phyloP scores from a whole-genome alignment of 495 filamentous ascomycete genomes.

The Hypoxylon lienhwacheense region DNA sequence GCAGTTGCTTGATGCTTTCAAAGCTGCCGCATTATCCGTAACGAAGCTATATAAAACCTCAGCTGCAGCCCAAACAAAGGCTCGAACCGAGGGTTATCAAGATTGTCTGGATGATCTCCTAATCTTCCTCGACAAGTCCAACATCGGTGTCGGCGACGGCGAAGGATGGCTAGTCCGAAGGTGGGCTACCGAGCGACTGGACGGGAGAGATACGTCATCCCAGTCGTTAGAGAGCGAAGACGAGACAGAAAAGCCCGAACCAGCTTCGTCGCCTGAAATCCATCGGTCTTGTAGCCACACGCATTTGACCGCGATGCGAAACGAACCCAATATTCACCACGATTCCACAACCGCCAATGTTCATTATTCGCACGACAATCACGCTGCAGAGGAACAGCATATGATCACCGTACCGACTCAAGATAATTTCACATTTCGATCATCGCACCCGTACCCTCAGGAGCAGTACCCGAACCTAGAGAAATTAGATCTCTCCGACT shows the following conservation, averaged over 20 bases:
- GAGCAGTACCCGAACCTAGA: conserved; percentile 65
- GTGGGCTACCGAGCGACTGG: conserved; percentile 80
- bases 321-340: conserved; percentile 46
- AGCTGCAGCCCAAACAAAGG: conserved; percentile 70
- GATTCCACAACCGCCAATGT: conserved; percentile 44
- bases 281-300: conserved; percentile 54
- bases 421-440: conserved; percentile 72
- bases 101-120: conserved; percentile 91
- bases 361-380: conserved; percentile 36
- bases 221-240: conserved; percentile 71
- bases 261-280: conserved; percentile 61
- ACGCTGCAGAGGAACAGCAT: conserved; percentile 37
- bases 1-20: conserved; percentile 86
- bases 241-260: conserved; percentile 61
- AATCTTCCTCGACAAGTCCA: conserved; percentile 76
- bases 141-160: conserved; percentile 73
- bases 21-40: conserved; percentile 87
- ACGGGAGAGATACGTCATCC: conserved; percentile 55
- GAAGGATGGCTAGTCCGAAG: conserved; percentile 79
- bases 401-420: conserved; percentile 44
- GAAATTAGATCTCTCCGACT: conserved; percentile 54
- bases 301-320: conserved; percentile 41
- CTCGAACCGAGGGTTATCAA: conserved; percentile 81
- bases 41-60: conserved; percentile 95
- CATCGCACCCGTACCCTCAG: conserved; percentile 66